These are phyloP conservation scores for Leptographium lundbergii DNA, from an alignment of 2,329 filamentous ascomycete species.

Conservation along the genomic window DNA sequence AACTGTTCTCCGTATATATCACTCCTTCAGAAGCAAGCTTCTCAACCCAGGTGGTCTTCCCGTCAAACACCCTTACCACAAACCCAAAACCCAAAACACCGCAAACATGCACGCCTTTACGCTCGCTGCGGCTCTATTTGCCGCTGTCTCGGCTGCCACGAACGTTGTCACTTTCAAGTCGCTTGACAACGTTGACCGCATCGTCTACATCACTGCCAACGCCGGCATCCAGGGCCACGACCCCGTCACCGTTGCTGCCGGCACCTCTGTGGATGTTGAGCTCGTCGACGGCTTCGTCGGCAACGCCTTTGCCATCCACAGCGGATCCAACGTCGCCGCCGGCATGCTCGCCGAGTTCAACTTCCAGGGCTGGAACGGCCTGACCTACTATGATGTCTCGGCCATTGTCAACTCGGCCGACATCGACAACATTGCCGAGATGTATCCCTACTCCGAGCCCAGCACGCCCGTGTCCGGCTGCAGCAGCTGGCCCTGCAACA, in stretches of 20 bases:
- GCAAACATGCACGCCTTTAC: slow-evolving; percentile 2
- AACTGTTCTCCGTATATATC: background rate
- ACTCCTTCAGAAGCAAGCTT: background rate
- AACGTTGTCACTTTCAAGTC: slow-evolving; percentile 45
- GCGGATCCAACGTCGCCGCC: slow-evolving; percentile 19
- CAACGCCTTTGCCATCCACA: slow-evolving; percentile 22
- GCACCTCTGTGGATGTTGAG: slow-evolving; percentile 25
- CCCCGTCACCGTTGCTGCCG: slow-evolving; percentile 26
- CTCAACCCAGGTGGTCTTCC: background rate
- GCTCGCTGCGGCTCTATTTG: slow-evolving; percentile 10
- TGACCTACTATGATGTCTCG: slow-evolving; percentile 31
- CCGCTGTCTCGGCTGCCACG: slow-evolving; percentile 26
- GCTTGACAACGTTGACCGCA: slow-evolving; percentile 37
- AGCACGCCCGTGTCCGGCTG: slow-evolving; percentile 25
- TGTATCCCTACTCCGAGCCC: slow-evolving; percentile 20
- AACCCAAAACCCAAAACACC: background rate
- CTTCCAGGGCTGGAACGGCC: slow-evolving; percentile 22
- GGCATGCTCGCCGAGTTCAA: slow-evolving; percentile 26
- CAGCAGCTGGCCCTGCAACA: slow-evolving; percentile 25
- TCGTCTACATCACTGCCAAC: slow-evolving; percentile 37
- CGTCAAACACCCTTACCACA: background rate
- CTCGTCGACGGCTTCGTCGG: slow-evolving; percentile 18
- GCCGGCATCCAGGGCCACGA: slow-evolving; percentile 22
- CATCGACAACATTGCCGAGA: slow-evolving; percentile 24
- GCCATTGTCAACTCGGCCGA: slow-evolving; percentile 30